phyloP scores from a whole-genome alignment of 164 flowering plant species.

The Buxus sempervirens region DNA sequence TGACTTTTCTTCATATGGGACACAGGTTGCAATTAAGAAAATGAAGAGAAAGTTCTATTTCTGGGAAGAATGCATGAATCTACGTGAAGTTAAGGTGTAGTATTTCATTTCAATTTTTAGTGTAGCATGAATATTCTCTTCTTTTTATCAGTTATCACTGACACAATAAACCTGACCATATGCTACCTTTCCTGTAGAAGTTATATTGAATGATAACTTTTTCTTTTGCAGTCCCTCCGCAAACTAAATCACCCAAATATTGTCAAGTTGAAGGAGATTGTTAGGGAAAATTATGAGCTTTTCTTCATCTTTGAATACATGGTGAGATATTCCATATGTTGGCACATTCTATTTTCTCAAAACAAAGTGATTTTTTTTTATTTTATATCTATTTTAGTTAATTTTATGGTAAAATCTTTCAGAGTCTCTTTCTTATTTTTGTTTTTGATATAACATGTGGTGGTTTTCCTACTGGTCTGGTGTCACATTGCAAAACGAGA shows the following conservation, averaged over 20 bases:
- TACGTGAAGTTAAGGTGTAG: constrained; percentile 82
- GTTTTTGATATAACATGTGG: not conserved
- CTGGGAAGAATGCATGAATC: constrained; percentile 84
- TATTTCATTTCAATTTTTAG: not conserved
- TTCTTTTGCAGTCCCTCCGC: constrained; percentile 62
- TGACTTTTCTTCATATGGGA: constrained; percentile 5
- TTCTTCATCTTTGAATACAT: constrained; percentile 81
- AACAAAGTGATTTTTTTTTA: too few species aligned
- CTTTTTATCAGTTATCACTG: not conserved
- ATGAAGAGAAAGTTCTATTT: constrained; percentile 80
- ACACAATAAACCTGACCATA: not conserved
- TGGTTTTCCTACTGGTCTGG: not conserved
- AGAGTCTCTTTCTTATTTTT: not conserved
- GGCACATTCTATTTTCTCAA: not conserved
- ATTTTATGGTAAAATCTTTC: too few species aligned
- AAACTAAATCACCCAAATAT: constrained; percentile 76
- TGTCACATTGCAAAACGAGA: not conserved
- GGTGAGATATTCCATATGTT: constrained; percentile 51
- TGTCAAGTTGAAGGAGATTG: constrained; percentile 74
- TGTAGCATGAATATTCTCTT: not conserved
- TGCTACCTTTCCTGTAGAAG: not conserved
- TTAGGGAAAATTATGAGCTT: constrained; percentile 70
- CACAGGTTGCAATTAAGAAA: constrained; percentile 91
- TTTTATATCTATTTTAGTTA: too few species aligned
- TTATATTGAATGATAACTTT: not conserved